Base-by-base conservation (phyloP, 2,329 filamentous ascomycete genomes). In the Torrubiella hemipterigena region DNA sequence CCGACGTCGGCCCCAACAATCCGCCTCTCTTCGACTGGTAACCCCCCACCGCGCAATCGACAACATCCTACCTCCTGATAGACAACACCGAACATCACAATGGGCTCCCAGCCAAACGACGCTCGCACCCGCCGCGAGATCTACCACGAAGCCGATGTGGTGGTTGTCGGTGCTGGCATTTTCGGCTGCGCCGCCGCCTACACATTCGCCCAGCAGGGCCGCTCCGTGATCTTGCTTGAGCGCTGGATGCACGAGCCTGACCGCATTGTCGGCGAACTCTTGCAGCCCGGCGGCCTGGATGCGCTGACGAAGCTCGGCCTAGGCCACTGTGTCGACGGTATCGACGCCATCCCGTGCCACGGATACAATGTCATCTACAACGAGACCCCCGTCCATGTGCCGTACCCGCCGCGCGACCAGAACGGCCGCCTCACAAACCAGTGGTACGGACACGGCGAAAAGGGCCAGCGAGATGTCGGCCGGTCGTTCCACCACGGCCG, bases 291-390 rank as follows among this genome's bases (percentile, higher is more conserved):
- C 30, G 91, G 91, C 30, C 77, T 94, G 20, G 65, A 73, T 31
- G 82, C 91, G 7, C 65, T 98, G 46, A 70, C 77, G 48, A 75
- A 82, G 50, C 63, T 98, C 30, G 91, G 91, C 3, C 59, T 98
- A 40, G 67, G 65, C 33, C 73, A 87, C 46, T 93, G 85, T 51
- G 60, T 96, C 36, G 85, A 96, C 36, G 82, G 62, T 35, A 96
- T 98, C 46, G 91, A 98, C 51, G 77, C 86, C 5, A 68, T 93
- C 28, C 68, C 74, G 15, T 86, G 84, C 45, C 67, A 80, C 40
- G 91, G 91, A 29, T 96, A 95, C 63, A 78, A 89, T 50, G 78
- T 95, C 38, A 72, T 86, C 41, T 95, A 85, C 62, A 72, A 86
- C 52, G 76, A 77, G 38, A 63, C 81, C 21, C 67, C 76, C 27